phyloP scores from a whole-genome alignment of 805 yeast genomes.

The Candida gorgasii region DNA sequence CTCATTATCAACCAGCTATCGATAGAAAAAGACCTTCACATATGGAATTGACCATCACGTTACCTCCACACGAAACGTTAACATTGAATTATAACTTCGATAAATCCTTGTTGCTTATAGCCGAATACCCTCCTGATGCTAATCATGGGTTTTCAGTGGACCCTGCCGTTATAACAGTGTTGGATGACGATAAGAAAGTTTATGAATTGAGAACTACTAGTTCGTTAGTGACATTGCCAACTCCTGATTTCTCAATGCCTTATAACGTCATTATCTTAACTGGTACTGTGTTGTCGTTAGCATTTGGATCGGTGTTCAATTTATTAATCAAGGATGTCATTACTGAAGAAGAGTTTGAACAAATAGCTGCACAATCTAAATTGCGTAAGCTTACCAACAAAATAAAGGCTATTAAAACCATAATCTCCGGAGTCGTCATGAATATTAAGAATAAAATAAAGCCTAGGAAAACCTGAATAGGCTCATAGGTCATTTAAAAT shows the following conservation, averaged over 20 bases:
- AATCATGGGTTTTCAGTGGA: conserved; percentile 96
- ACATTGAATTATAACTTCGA: conserved; percentile 78
- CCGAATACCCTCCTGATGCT: conserved; percentile 99
- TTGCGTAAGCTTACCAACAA: conserved; percentile 13
- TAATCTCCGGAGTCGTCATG: neutral
- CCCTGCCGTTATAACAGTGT: conserved; percentile 76
- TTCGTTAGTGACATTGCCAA: conserved; percentile 81
- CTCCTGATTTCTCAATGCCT: conserved; percentile 99
- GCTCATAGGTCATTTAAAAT: no score
- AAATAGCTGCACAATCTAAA: conserved; percentile 19
- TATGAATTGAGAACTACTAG: conserved; percentile 80
- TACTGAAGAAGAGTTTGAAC: conserved; percentile 61
- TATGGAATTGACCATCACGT: conserved; percentile 60
- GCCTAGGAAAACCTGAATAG: neutral
- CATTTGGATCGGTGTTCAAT: conserved; percentile 86
- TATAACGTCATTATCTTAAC: conserved; percentile 94
- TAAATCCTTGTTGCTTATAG: conserved; percentile 76
- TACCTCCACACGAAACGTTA: conserved; percentile 67
- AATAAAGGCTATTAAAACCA: conserved; percentile 8
- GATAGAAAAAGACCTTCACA: conserved; percentile 84
- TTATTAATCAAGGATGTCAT: conserved; percentile 71
- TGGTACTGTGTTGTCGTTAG: conserved; percentile 88
- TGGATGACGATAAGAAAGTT: conserved; percentile 20
- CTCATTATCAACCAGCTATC: conserved; percentile 70
- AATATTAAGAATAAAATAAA: neutral